These are phyloP conservation scores for Dioscorea cayenensis DNA, from an alignment of 116 monocot genomes.

Conservation along the genomic window DNA sequence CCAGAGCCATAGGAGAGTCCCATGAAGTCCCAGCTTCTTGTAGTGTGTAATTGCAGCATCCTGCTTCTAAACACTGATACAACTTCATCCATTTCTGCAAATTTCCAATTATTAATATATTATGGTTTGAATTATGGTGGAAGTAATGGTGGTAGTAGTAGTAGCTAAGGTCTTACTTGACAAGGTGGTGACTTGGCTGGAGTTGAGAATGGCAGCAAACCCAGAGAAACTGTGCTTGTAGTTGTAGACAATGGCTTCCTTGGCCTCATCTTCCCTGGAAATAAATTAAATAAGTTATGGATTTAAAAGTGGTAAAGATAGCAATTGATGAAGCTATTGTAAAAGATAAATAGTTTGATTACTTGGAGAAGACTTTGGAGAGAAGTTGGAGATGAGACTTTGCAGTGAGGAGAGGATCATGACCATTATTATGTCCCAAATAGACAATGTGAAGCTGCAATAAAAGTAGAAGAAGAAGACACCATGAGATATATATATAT, in stretches of 20 bases:
- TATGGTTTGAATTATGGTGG: not conserved
- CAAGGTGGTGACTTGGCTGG: constrained; percentile 55
- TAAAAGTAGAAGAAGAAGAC: not conserved
- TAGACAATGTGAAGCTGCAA: constrained; percentile 75
- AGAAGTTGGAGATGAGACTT: constrained; percentile 45
- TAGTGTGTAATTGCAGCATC: constrained; percentile 45
- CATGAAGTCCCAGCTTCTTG: constrained; percentile 88
- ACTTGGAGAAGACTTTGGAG: constrained; percentile 55
- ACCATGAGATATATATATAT: not conserved
- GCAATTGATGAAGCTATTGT: too few relatives aligned
- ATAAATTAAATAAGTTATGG: too few relatives aligned
- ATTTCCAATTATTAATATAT: not conserved
- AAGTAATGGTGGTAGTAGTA: not conserved
- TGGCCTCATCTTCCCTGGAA: constrained; percentile 55
- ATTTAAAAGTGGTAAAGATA: too few relatives aligned
- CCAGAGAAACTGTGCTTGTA: constrained; percentile 74
- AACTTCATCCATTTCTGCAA: constrained; percentile 48
- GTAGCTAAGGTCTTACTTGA: constrained; percentile 29
- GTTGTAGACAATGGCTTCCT: constrained; percentile 56
- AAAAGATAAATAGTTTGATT: not conserved
- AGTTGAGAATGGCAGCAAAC: constrained; percentile 61
- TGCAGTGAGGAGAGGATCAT: constrained; percentile 38
- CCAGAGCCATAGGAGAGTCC: constrained; percentile 28
- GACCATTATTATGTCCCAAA: constrained; percentile 42
- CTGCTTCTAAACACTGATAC: constrained; percentile 68